phyloP scores from a whole-genome alignment of 2,329 filamentous ascomycete genomes.

The Byssothecium circinans region DNA sequence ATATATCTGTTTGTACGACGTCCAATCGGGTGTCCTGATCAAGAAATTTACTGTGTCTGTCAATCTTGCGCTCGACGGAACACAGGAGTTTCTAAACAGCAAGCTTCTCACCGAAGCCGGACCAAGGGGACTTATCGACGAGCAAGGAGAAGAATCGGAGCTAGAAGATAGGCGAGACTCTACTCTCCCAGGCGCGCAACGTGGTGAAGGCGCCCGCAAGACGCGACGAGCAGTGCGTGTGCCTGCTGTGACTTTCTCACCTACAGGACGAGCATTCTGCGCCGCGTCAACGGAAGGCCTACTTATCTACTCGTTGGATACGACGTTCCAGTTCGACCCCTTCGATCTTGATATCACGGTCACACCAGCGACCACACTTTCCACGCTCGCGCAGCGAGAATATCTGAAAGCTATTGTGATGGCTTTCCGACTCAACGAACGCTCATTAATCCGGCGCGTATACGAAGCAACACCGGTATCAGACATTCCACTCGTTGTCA shows the following conservation, averaged over 20 bases:
- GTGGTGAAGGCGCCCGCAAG: slow-evolving; percentile 82
- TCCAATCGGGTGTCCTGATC: slow-evolving; percentile 83
- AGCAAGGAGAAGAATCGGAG: slow-evolving; percentile 85
- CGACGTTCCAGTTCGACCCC: slow-evolving; percentile 83
- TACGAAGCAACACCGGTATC: slow-evolving; percentile 79
- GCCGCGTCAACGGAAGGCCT: slow-evolving; percentile 93
- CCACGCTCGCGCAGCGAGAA: slow-evolving; percentile 76
- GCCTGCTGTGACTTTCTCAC: slow-evolving; percentile 80
- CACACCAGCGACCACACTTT: slow-evolving; percentile 70
- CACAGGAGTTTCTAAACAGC: slow-evolving; percentile 96
- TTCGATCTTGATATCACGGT: slow-evolving; percentile 95
- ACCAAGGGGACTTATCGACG: slow-evolving; percentile 80
- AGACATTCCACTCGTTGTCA: slow-evolving; percentile 77
- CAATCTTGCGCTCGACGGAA: slow-evolving; percentile 92
- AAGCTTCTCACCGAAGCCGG: slow-evolving; percentile 88
- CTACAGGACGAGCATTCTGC: slow-evolving; percentile 87
- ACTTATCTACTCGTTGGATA: slow-evolving; percentile 89
- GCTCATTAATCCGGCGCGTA: slow-evolving; percentile 76
- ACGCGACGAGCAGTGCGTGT: slow-evolving; percentile 82
- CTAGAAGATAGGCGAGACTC: slow-evolving; percentile 80
- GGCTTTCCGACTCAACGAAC: slow-evolving; percentile 93
- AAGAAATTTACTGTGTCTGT: slow-evolving; percentile 96
- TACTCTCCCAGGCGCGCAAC: slow-evolving; percentile 80
- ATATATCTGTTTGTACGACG: slow-evolving; percentile 97
- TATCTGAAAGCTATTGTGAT: slow-evolving; percentile 93